Conservation (phyloP, 2,329 filamentous ascomycete genomes). For the Davidsoniella virescens region DNA sequence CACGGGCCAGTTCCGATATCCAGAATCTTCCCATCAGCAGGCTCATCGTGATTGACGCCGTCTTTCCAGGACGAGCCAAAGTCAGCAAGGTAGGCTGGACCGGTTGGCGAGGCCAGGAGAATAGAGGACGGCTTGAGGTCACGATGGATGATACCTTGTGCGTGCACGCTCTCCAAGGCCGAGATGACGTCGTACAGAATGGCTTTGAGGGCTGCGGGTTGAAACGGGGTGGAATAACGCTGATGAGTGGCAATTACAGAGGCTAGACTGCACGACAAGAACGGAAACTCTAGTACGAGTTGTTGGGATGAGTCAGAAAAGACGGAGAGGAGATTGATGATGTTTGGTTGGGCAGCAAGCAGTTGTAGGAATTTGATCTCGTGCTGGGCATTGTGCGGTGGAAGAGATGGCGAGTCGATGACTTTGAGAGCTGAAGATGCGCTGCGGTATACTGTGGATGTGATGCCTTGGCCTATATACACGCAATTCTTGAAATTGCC, state of each 20-base stretch:
- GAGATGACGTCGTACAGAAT: conserved; percentile 52
- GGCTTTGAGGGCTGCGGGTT: conserved; percentile 16
- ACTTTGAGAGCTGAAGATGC: conserved; percentile 60
- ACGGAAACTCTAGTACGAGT: conserved; percentile 74
- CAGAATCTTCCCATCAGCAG: conserved; percentile 57
- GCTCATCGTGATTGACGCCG: conserved; percentile 40
- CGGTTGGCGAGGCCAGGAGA: conserved; percentile 48
- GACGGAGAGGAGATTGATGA: conserved; percentile 53
- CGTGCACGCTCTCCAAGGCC: conserved; percentile 57
- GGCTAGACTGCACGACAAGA: conserved; percentile 56
- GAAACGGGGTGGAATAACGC: conserved; percentile 14
- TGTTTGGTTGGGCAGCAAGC: conserved; percentile 37
- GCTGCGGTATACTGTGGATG: conserved; percentile 68
- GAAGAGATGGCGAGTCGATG: conserved; percentile 55
- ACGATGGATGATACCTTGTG: conserved; percentile 66
- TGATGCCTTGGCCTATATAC: conserved; percentile 50
- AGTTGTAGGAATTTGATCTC: conserved; percentile 59
- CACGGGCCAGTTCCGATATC: conserved; percentile 92
- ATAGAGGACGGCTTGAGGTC: conserved; percentile 91
- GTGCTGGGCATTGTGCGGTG: conserved; percentile 67
- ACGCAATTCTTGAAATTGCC: conserved; percentile 37
- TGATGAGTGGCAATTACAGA: conserved; percentile 37
- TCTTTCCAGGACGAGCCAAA: conserved; percentile 73
- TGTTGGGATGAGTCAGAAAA: conserved; percentile 56
- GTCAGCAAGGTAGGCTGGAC: conserved; percentile 68